phyloP scores from a whole-genome alignment of 345 rosid species.

The Abelmoschus esculentus region DNA sequence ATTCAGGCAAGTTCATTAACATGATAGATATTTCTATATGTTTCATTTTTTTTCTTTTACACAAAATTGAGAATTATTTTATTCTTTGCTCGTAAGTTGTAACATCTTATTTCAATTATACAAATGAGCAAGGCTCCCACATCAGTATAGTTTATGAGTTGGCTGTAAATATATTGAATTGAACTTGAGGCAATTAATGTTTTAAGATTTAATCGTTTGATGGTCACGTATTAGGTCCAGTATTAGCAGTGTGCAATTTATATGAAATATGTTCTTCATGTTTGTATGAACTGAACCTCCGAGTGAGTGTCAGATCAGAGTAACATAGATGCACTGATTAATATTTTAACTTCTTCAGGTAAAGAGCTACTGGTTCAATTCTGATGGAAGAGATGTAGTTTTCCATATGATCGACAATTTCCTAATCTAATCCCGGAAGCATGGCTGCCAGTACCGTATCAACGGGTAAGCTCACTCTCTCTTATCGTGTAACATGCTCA shows the following conservation, averaged over 20 bases:
- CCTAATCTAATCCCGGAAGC: conserved; percentile 34
- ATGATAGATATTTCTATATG: not conserved
- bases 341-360: conserved; percentile 33
- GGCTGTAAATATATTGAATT: too few relatives aligned
- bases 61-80: not conserved
- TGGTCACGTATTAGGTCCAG: too few relatives aligned
- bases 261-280: too few relatives aligned
- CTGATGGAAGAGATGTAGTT: conserved; percentile 92
- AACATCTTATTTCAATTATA: not conserved
- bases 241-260: too few relatives aligned
- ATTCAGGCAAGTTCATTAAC: conserved; percentile 60
- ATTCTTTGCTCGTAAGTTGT: not conserved
- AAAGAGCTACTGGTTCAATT: conserved; percentile 78
- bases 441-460: not conserved
- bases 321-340: too few relatives aligned
- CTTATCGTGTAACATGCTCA: conserved; percentile 10
- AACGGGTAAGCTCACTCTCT: conserved; percentile 12
- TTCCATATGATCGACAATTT: conserved; percentile 87
- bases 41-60: not conserved
- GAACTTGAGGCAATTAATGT: too few relatives aligned
- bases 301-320: not conserved
- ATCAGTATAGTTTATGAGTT: not conserved
- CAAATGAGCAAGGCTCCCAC: not conserved
- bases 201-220: too few relatives aligned
- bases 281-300: too few relatives aligned